Evolutionary conservation across 2,329 filamentous ascomycete species (phyloP), one percentile per base, ranked within the genome.

Genomic region (Allantophomopsis lycopodina): DNA sequence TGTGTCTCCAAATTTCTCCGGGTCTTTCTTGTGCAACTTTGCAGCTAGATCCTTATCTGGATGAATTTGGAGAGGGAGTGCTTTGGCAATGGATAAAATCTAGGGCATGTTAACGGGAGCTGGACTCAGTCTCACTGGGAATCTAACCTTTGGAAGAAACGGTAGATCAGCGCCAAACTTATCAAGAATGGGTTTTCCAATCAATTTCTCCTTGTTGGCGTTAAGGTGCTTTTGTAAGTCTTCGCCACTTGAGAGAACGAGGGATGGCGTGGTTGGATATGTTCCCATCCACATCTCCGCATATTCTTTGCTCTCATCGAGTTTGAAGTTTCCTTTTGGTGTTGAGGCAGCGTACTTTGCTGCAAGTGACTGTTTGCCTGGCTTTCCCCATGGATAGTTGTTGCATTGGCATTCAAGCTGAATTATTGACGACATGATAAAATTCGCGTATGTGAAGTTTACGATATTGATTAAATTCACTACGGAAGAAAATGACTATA

Each of bases 231-330:
- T 69, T 45, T 75, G 69, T 1, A 88, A 68, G 20, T 71, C 62
- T 53, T 84, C 71, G 20, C 73, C 76, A 0, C 72, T 79, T 16
- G 64, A 61, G 13, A 81, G 60, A 1, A 82, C 63, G 40, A 73
- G 72, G 1, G 77, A 81, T 0, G 80, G 80, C 18, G 79, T 70
- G 32, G 74, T 73, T 0, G 80, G 79, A 52, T 87, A 85, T 35
- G 82, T 84, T 4, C 79, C 81, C 64, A 86, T 81, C 81, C 81
- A 86, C 68, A 80, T 75, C 60, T 79, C 75, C 1, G 73, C 69
- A 52, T 87, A 87, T 6, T 64, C 58, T 48, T 75, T 67, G 42
- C 68, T 63, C 40, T 83, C 71, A 16, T 85, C 67, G 37, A 86
- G 69, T 44, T 71, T 65, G 60, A 81, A 81, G 30, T 66, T 64